These are phyloP conservation scores for Parastagonospora nodorum DNA, from an alignment of 2,329 filamentous ascomycete genomes.

Conservation along the genomic window DNA sequence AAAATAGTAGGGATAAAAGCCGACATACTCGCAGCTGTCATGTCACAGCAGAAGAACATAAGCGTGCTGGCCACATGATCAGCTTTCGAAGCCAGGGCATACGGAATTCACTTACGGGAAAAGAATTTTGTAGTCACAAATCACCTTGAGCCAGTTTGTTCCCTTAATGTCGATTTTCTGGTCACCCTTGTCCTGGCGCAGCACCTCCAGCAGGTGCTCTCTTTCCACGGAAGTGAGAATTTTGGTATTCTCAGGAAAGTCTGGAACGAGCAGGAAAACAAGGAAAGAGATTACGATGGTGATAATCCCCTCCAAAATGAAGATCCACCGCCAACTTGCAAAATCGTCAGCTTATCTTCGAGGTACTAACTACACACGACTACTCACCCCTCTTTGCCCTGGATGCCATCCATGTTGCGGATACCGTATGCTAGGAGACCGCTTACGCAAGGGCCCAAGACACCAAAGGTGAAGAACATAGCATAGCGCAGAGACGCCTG, in stretches of 20 bases:
- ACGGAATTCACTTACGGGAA: constrained; percentile 57
- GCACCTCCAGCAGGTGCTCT: constrained; percentile 57
- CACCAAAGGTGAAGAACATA: constrained; percentile 59
- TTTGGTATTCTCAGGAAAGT: constrained; percentile 56
- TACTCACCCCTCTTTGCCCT: constrained; percentile 28
- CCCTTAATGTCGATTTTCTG: constrained; percentile 53
- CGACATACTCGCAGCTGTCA: constrained; percentile 39
- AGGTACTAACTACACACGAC: background rate
- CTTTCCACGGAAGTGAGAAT: constrained; percentile 57
- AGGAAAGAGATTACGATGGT: constrained; percentile 55
- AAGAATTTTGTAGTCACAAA: constrained; percentile 62
- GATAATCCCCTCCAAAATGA: constrained; percentile 64
- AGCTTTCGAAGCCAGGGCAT: constrained; percentile 27
- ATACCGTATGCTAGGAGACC: constrained; percentile 57
- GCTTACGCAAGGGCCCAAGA: constrained; percentile 61
- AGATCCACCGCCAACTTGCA: constrained; percentile 52
- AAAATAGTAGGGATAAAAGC: constrained; percentile 43
- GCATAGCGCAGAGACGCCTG: constrained; percentile 59
- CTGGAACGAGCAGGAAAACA: constrained; percentile 58
- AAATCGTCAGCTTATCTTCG: background rate
- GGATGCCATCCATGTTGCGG: constrained; percentile 36
- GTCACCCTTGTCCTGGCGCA: constrained; percentile 53
- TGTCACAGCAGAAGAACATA: constrained; percentile 44
- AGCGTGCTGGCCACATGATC: constrained; percentile 24
- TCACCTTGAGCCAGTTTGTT: constrained; percentile 52